phyloP scores from a whole-genome alignment of 139 green algal species.

The Pycnococcus provasolii region DNA sequence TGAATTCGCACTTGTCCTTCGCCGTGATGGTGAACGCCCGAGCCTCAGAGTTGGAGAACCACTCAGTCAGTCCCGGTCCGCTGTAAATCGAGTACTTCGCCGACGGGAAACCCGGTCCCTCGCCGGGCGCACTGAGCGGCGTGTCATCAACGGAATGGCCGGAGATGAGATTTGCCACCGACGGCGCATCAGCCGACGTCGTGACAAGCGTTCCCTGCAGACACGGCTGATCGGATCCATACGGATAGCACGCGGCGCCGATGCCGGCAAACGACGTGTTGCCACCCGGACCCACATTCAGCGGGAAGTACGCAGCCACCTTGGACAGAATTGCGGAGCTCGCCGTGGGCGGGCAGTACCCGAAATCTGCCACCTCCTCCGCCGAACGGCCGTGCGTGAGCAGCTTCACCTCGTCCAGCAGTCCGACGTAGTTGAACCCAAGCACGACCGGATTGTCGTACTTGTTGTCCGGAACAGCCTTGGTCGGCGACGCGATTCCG shows the following conservation, averaged over 20 bases:
- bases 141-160: no score
- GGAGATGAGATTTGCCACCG: no score
- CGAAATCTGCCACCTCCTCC: constrained; percentile 9
- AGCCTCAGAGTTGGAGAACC: no score
- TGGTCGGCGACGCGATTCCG: not conserved
- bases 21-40: not conserved
- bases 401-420: constrained; percentile 24
- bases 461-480: not conserved
- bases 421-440: constrained; percentile 14
- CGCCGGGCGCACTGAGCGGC: no score
- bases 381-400: not conserved
- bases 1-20: not conserved
- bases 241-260: no score
- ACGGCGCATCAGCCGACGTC: no score
- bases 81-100: no score
- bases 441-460: constrained; percentile 24
- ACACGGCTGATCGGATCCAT: no score
- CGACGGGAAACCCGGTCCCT: no score
- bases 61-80: no score
- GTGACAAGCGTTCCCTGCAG: no score
- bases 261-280: no score
- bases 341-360: constrained; percentile 21
- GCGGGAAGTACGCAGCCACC: constrained; percentile 12
- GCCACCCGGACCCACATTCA: constrained; percentile 11
- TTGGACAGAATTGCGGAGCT: not conserved